Evolutionary conservation across 2,329 filamentous ascomycete genomes (phyloP).

Genomic region (Tolypocladium ophioglossoides): DNA sequence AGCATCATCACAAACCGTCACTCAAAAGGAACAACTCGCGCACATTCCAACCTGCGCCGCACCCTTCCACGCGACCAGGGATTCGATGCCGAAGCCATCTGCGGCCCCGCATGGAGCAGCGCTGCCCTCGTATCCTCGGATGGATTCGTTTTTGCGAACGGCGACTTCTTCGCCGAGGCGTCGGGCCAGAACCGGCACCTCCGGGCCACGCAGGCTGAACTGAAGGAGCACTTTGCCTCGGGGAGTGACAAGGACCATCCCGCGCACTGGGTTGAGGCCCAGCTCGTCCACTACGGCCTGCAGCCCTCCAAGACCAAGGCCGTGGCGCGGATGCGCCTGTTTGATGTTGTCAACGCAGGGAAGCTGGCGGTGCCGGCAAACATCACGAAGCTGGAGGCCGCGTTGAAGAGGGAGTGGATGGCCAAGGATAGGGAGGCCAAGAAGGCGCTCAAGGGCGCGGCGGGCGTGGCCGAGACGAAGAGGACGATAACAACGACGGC

Average conservation of each 20-base stretch:
- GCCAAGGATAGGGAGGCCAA: conserved; percentile 39
- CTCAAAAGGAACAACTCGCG: too few species aligned
- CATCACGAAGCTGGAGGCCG: conserved; percentile 37
- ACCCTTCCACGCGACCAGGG: too few species aligned
- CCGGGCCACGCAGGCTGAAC: conserved; percentile 31
- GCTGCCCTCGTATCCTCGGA: conserved; percentile 14
- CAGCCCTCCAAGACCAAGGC: conserved; percentile 45
- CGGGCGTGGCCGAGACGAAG: not conserved
- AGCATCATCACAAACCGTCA: too few species aligned
- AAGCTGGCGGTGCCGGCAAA: conserved; percentile 36
- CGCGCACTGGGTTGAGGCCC: conserved; percentile 52
- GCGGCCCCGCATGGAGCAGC: conserved; percentile 3
- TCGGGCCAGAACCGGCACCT: conserved; percentile 33
- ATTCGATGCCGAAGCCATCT: not conserved
- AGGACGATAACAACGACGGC: not conserved
- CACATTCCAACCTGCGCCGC: too few species aligned
- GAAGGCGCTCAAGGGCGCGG: conserved; percentile 15
- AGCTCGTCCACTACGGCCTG: conserved; percentile 52
- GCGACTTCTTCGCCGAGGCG: conserved; percentile 32
- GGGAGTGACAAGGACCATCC: conserved; percentile 35
- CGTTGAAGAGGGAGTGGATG: conserved; percentile 47
- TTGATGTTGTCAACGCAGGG: conserved; percentile 41
- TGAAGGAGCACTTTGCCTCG: conserved; percentile 32
- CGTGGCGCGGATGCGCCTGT: conserved; percentile 45
- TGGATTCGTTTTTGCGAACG: conserved; percentile 30